These are phyloP conservation scores for Musa balbisiana DNA, from an alignment of 202 grass and related monocot species.

Conservation along the genomic window DNA sequence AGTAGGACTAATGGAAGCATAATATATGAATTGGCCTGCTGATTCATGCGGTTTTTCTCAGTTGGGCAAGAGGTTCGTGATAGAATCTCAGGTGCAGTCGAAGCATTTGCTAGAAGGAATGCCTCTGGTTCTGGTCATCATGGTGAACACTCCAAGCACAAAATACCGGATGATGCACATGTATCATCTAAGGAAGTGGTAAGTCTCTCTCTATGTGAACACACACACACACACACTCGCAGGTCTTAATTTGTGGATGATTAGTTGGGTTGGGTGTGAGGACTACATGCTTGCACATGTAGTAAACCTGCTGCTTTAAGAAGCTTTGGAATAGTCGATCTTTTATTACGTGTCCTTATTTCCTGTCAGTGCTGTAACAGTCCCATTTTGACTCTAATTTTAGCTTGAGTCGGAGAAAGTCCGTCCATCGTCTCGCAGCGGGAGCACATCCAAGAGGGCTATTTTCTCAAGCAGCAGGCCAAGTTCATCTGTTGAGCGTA, in stretches of 20 bases:
- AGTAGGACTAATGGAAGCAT: not conserved
- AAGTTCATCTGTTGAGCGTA: constrained; percentile 10
- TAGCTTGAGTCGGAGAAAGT: not conserved
- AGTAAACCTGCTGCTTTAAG: too few species aligned
- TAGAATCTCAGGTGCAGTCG: constrained; percentile 1
- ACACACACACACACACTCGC: too few species aligned
- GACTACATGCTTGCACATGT: not conserved
- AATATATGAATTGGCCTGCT: not conserved
- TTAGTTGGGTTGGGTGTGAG: too few species aligned
- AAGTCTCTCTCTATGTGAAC: not conserved
- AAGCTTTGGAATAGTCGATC: too few species aligned
- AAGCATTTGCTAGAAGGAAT: constrained; percentile 21
- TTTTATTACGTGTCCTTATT: not conserved
- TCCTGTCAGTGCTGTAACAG: not conserved
- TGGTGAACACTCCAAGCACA: constrained; percentile 21
- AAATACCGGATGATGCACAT: constrained; percentile 1
- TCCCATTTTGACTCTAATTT: not conserved
- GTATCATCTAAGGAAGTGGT: constrained; percentile 13
- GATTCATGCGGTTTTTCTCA: not conserved
- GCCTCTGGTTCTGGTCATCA: constrained; percentile 19
- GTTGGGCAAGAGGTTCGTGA: constrained; percentile 16
- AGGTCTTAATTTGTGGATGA: not conserved
- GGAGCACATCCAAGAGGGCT: constrained; percentile 20
- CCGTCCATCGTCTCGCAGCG: constrained; percentile 9
- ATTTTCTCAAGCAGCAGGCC: constrained; percentile 10